These are phyloP conservation scores for Diaporthe citrichinensis DNA, from an alignment of 2,329 filamentous ascomycete genomes.

Conservation along the genomic window DNA sequence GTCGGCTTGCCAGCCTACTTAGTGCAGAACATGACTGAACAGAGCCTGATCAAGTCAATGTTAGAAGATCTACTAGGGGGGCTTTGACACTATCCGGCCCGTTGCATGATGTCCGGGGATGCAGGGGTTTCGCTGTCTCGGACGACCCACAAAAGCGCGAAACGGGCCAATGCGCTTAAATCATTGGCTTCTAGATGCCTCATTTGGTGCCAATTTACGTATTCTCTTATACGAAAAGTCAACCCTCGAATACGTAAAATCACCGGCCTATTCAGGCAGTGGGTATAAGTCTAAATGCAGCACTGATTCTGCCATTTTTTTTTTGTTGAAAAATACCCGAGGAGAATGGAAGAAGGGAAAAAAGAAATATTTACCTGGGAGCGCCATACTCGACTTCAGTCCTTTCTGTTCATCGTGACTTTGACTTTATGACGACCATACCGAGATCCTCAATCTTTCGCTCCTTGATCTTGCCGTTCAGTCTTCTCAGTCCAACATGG, in stretches of 20 bases:
- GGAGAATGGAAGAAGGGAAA: not conserved
- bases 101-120: not conserved
- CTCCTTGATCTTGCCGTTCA: not conserved
- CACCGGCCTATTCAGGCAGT: not conserved
- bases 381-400: not conserved
- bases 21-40: not conserved
- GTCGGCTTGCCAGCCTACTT: not conserved
- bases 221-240: constrained; percentile 14
- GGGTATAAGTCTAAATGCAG: constrained; percentile 6
- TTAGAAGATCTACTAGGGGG: not conserved
- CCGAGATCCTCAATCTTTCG: not conserved
- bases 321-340: not conserved
- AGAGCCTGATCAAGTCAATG: not conserved
- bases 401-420: not conserved
- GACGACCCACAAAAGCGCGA: not conserved
- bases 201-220: not conserved
- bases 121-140: constrained; percentile 6
- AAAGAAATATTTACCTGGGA: not conserved
- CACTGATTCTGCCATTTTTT: not conserved
- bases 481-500: not conserved
- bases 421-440: not conserved
- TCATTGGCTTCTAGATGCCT: not conserved
- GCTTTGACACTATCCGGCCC: not conserved
- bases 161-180: not conserved
- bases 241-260: constrained; percentile 5